Base-by-base conservation (phyloP, 2,329 filamentous ascomycete species). In the Scedosporium minutisporum region DNA sequence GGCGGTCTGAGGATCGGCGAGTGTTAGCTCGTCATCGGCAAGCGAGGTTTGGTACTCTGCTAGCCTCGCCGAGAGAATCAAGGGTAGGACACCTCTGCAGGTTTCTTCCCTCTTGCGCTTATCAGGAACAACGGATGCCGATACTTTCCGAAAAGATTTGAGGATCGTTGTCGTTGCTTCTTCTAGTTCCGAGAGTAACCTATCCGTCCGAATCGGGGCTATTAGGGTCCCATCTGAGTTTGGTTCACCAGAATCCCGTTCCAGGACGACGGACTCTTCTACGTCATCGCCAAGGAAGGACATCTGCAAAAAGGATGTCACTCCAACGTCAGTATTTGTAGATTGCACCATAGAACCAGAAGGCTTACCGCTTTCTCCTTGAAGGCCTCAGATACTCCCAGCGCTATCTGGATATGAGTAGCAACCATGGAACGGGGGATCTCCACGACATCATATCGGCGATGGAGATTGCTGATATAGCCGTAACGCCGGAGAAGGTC, bases 401-500 rank as follows among this genome's bases (percentile, higher is more conserved):
- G 29, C 10, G 48, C 41, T 18, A 21, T 68, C 18, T 72, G 71
- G 42, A 80, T 68, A 6, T 81, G 75, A 1, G 75, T 73, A 53
- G 81, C 74, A 23, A 93, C 78, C 7, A 85, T 68, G 0, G 79
- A 76, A 76, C 87, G 84, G 0, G 88, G 80, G 41, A 96, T 75
- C 71, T 97, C 93, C 1, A 90, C 88, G 1, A 96, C 90, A 67
- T 96, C 91, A 72, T 92, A 91, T 48, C 87, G 80, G 9, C 85
- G 77, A 68, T 96, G 93, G 66, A 87, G 87, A 29, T 83, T 76
- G 0, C 91, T 93, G n/a, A 92, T 85, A 69, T 96, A 96, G 18
- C 93, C 93, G 68, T 96, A 96, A 14, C 92, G 82, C 42, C 93
- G 82, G 10, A 96, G 80, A 6, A 96, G 78, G 70, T 97, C 92